Evolutionary conservation across 1,139 yeast genomes (phyloP), one percentile per base, ranked within the genome.

Genomic region (Maudiozyma humilis): DNA sequence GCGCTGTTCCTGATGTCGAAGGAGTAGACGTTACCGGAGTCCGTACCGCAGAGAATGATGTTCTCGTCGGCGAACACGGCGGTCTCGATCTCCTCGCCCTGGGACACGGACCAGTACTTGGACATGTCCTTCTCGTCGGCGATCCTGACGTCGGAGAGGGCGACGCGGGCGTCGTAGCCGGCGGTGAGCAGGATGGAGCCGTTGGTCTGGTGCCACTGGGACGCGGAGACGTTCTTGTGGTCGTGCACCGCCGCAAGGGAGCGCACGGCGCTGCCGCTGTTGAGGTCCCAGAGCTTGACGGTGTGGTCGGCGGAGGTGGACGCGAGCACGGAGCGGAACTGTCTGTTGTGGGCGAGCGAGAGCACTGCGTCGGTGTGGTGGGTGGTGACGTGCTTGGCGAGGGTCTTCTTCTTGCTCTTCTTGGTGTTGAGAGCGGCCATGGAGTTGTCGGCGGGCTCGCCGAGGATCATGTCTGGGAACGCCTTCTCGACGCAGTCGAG

Each of bases 231-330:
- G 50, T 88, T 85, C 57, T 82, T 85, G 45, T 76, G 75, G 10
- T 54, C 48, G 48, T 68, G 72, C 34, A 67, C 59, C 3, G 62
- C 50, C 51, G 74, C 71, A 57, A 82, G 66, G 3, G 88, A 80
- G 53, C 87, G 75, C 12, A 85, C 96, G 37, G 89, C 93, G 33
- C 70, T 67, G 40, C 85, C 88, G 36, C 72, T 72, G 54, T 78
- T 75, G 59, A 91, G 71, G 65, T 91, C 98, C 99, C 99, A 91
- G 54, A 91, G 72, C 67, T 93, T 91, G 41, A 93, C 85, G 0
- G 98, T 91, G 48, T 80, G 77, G 62, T 91, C 99, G 2, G 98
- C 98, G 8, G 96, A 88, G 2, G 96, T 87, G 14, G 96, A 87
- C 18, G 94, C 95, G 50, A 91, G 75, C 20, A 91, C 82, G 51